phyloP scores from a whole-genome alignment of 2,329 filamentous ascomycete species.

The Colletotrichum filicis region DNA sequence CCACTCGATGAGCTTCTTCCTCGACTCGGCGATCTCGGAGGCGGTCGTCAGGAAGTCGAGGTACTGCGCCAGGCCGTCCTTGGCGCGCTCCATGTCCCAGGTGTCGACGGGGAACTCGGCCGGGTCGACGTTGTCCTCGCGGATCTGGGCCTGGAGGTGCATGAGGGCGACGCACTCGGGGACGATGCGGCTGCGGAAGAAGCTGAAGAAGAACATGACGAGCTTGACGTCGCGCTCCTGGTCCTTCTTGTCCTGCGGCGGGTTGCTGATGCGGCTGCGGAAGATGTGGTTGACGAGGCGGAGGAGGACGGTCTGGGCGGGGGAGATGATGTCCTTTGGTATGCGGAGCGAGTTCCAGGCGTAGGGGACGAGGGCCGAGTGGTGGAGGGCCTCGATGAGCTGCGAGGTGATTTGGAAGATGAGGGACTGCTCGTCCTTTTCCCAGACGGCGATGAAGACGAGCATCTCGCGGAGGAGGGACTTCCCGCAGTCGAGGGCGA shows the following conservation, averaged over 20 bases:
- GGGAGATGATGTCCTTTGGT: slow-evolving; percentile 95
- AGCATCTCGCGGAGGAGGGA: slow-evolving; percentile 90
- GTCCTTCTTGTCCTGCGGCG: slow-evolving; percentile 60
- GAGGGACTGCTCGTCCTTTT: slow-evolving; percentile 90
- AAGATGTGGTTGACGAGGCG: slow-evolving; percentile 93
- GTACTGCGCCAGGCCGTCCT: slow-evolving; percentile 94
- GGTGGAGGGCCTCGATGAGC: slow-evolving; percentile 92
- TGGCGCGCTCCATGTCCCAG: slow-evolving; percentile 98
- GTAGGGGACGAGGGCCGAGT: slow-evolving; percentile 89
- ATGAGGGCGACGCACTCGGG: slow-evolving; percentile 96
- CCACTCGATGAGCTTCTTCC: slow-evolving; percentile 89
- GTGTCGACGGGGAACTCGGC: slow-evolving; percentile 93
- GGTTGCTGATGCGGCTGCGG: slow-evolving; percentile 62
- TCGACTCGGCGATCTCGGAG: slow-evolving; percentile 85
- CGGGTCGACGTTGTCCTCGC: slow-evolving; percentile 77
- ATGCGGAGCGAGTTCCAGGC: slow-evolving; percentile 93
- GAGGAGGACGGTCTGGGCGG: slow-evolving; percentile 91
- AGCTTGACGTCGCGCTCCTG: slow-evolving; percentile 68
- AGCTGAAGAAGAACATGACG: slow-evolving; percentile 91
- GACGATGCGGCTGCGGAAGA: slow-evolving; percentile 91
- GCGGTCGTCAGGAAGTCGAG: slow-evolving; percentile 93
- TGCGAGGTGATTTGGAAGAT: slow-evolving; percentile 98
- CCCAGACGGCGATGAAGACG: slow-evolving; percentile 97
- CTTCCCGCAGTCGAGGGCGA: slow-evolving; percentile 90
- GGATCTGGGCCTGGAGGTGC: slow-evolving; percentile 91